Percentiles rank a stretch among this genome's conserved stretches.
Evolutionary conservation across 805 yeast species (phyloP).

Genomic region (Cyberlindnera galapagoensis): DNA sequence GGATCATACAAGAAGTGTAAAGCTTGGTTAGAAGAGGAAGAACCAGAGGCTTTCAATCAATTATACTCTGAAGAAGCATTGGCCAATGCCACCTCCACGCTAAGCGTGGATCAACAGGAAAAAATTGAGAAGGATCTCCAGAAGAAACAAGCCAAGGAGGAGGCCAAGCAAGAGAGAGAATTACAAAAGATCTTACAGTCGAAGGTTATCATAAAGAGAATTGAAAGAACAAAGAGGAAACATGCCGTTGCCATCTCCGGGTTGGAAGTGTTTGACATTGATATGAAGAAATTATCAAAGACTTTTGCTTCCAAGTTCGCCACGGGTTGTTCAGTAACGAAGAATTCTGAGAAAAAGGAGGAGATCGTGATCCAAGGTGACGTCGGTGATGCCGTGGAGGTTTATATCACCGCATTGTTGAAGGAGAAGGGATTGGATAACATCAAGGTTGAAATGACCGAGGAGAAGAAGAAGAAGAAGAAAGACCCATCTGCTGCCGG

Average conservation of each 20-base stretch:
- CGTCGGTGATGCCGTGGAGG: slow-evolving; percentile 86
- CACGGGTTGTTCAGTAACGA: slow-evolving; percentile 89
- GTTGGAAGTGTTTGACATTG: slow-evolving; percentile 81
- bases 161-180: slow-evolving; percentile 79
- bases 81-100: slow-evolving; percentile 50
- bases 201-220: slow-evolving; percentile 76
- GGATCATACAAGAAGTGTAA: slow-evolving; percentile 76
- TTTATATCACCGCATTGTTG: slow-evolving; percentile 58
- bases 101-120: slow-evolving; percentile 73
- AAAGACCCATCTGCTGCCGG: slow-evolving; percentile 2
- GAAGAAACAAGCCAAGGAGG: slow-evolving; percentile 82
- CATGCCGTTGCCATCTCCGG: slow-evolving; percentile 83
- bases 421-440: slow-evolving; percentile 78
- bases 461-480: slow-evolving; percentile 73
- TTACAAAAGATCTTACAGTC: slow-evolving; percentile 71
- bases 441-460: slow-evolving; percentile 84
- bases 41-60: slow-evolving; percentile 49
- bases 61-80: slow-evolving; percentile 57
- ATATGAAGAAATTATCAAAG: slow-evolving; percentile 85
- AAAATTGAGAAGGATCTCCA: slow-evolving; percentile 76
- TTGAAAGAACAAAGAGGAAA: slow-evolving; percentile 85
- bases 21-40: slow-evolving; percentile 62
- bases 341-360: slow-evolving; percentile 85
- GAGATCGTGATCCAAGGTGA: slow-evolving; percentile 93
- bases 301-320: slow-evolving; percentile 92